Evolutionary conservation across 345 rosid species (phyloP).

Genomic region (Populus deltoides): DNA sequence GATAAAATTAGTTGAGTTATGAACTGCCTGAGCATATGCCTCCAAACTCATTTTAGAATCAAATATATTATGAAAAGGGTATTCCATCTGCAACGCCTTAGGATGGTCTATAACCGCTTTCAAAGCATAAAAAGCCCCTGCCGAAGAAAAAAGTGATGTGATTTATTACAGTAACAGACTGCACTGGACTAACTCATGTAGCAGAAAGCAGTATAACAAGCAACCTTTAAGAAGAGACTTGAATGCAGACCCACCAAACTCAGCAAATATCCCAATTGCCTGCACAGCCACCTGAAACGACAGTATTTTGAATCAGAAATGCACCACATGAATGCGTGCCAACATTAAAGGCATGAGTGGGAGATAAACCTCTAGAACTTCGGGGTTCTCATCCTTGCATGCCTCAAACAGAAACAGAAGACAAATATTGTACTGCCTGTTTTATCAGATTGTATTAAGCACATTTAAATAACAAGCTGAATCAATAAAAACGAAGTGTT

Average conservation of each 20-base stretch:
- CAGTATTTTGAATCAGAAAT: background rate
- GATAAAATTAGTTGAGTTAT: too few relatives aligned
- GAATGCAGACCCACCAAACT: slow-evolving; percentile 17
- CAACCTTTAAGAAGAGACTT: background rate
- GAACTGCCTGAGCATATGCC: too few relatives aligned
- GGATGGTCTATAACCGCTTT: slow-evolving; percentile 4
- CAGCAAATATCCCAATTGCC: slow-evolving; percentile 5
- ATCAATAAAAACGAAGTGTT: background rate
- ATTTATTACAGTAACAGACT: too few relatives aligned
- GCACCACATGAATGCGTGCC: background rate
- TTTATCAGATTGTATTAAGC: background rate
- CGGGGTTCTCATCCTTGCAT: slow-evolving; percentile 3
- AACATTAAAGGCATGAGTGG: background rate
- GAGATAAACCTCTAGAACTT: slow-evolving; percentile 3
- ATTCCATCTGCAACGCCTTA: background rate
- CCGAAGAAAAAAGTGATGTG: background rate
- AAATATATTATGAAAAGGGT: background rate
- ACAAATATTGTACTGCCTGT: background rate
- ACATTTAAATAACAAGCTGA: background rate
- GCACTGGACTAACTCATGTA: background rate
- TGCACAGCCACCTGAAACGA: background rate
- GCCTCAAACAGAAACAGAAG: slow-evolving; percentile 1
- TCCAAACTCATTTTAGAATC: too few relatives aligned
- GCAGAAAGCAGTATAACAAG: background rate
- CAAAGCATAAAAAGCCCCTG: slow-evolving; percentile 8